Evolutionary conservation across 345 rosid genomes (phyloP).

Genomic region (Melaleuca quinquenervia): DNA sequence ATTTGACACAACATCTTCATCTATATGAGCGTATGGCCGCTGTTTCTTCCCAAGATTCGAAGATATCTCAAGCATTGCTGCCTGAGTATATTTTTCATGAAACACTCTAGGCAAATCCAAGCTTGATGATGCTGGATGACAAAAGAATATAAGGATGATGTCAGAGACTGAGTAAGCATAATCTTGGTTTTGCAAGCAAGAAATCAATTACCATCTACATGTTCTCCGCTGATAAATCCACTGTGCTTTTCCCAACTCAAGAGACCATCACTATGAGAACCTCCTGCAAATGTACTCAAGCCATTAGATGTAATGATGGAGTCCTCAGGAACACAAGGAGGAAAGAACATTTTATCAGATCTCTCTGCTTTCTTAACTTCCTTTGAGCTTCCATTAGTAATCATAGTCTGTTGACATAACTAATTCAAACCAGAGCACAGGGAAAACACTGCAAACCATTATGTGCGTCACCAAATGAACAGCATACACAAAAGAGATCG

Average conservation of each 20-base stretch:
- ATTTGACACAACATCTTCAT: not conserved
- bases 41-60: not conserved
- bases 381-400: not conserved
- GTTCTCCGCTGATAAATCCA: not conserved
- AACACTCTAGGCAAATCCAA: not conserved
- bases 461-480: not conserved
- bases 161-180: not conserved
- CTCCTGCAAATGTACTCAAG: not conserved
- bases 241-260: not conserved
- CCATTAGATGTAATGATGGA: not conserved
- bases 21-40: not conserved
- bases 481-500: not conserved
- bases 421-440: not conserved
- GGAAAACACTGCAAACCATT: not conserved
- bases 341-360: not conserved
- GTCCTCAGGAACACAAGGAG: not conserved
- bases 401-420: not conserved
- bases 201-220: not conserved
- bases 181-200: not conserved
- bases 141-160: not conserved
- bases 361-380: not conserved
- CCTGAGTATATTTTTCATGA: not conserved
- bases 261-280: not conserved
- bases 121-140: not conserved
- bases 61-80: not conserved